Base-by-base conservation (phyloP, 2,329 filamentous ascomycete species). In the Aureobasidium sp. region DNA sequence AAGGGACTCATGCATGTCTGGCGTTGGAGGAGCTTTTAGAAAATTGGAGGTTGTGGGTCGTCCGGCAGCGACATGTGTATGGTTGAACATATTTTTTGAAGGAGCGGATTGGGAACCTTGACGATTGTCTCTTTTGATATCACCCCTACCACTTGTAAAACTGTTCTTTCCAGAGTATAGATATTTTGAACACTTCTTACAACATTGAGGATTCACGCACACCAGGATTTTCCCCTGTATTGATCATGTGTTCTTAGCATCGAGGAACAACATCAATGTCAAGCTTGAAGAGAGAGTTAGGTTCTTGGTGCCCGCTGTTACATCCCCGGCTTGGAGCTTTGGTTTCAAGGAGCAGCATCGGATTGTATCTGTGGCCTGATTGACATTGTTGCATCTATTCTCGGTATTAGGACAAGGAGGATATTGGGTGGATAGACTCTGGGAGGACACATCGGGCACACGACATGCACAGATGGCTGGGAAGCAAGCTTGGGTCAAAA, bases 1-100 rank as follows among this genome's bases (percentile, higher is more conserved):
- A 55, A 55, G 29, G 37, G 51, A 55, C 51, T 20, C 17, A 41
- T 55, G 51, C 51, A 55, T 55, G 37, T 42, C 51, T 42, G 51
- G 51, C 51, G 51, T 55, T 55, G 20, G 37, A 20, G 37, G 51
- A 55, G 36, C 34, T 41, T 53, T n/a, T 32, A 27, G n/a, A 36
- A 36, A 2, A 26, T 12, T 9, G 29, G 27, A 8, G 29, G 50
- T 23, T 9, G 50, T 39, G 34, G 50, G 26, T 42, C 12, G 32
- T 39, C 20, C 7, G 34, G 39, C 4, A 9, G 39, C 15, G 26
- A 32, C n/a, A 26, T 42, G 37, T 41, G n/a, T 55, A 32, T 29
- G 46, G 15, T 29, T 29, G 46, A 48, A n/a, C 26, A 27, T 46
- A 26, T 1, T 46, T 29, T 17, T 29, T 10, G 8, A 29, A 29